Conservation (phyloP, 2,329 filamentous ascomycete species). For the Ophiocordyceps camponoti-floridani region DNA sequence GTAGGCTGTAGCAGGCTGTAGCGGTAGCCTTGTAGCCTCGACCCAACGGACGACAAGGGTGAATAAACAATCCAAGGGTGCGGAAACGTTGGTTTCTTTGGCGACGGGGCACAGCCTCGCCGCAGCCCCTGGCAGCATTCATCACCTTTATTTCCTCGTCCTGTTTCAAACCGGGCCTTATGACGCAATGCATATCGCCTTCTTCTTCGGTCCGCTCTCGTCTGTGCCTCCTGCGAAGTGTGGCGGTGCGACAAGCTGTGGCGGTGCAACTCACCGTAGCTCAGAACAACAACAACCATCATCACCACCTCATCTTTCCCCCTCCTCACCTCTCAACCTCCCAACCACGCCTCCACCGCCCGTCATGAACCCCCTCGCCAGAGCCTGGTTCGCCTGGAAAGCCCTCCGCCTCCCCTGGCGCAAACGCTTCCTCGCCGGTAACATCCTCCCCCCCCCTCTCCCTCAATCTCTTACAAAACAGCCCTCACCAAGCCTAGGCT, state of each 20-base stretch:
- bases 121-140: too few species aligned
- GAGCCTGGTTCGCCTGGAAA: constrained; percentile 44
- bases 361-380: constrained; percentile 16
- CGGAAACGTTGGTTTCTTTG: background rate
- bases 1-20: too few species aligned
- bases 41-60: too few species aligned
- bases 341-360: background rate
- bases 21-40: too few species aligned
- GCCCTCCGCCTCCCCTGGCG: constrained; percentile 44
- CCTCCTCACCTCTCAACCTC: background rate
- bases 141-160: background rate
- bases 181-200: background rate
- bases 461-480: background rate
- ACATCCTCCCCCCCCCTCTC: background rate
- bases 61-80: too few species aligned
- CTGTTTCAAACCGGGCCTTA: background rate
- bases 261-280: background rate
- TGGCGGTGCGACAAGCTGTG: background rate
- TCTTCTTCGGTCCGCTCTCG: background rate
- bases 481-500: constrained; percentile 20
- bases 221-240: too few species aligned
- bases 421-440: constrained; percentile 43
- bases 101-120: background rate
- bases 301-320: background rate
- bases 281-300: too few species aligned